phyloP scores from a whole-genome alignment of 306 rosid genomes.

The Pachyrhizus erosus region DNA sequence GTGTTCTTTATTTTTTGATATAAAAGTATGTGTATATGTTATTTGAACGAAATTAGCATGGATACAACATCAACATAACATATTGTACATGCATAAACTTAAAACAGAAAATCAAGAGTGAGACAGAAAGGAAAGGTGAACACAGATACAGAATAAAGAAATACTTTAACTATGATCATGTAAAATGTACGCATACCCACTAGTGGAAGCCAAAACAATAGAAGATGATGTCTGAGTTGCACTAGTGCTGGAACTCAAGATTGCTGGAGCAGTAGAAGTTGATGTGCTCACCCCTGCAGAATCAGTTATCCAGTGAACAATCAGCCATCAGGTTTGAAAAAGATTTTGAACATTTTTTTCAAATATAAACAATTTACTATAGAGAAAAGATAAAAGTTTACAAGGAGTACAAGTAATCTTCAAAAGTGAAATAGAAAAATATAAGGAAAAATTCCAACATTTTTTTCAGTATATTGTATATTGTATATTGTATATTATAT shows the following conservation, averaged over 20 bases:
- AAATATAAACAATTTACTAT: not conserved
- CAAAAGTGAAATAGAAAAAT: not conserved
- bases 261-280: slow-evolving; percentile 55
- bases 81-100: slow-evolving; percentile 12
- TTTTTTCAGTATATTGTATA: no score
- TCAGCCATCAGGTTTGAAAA: slow-evolving; percentile 9
- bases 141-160: slow-evolving; percentile 15
- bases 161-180: not conserved
- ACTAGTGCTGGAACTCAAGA: slow-evolving; percentile 59
- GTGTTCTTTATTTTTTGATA: not conserved
- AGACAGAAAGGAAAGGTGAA: not conserved
- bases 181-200: slow-evolving; percentile 65
- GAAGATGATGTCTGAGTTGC: slow-evolving; percentile 69
- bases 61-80: not conserved
- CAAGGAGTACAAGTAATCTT: slow-evolving; percentile 1
- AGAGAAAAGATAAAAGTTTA: slow-evolving; percentile 1
- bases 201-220: slow-evolving; percentile 68
- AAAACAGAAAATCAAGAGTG: slow-evolving; percentile 1
- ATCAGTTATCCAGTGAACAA: slow-evolving; percentile 9
- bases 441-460: not conserved
- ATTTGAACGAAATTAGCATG: slow-evolving; percentile 16
- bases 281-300: slow-evolving; percentile 63
- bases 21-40: not conserved
- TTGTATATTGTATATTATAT: no score
- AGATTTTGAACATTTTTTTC: not conserved